Percentiles rank a stretch among this genome's conserved stretches.
These are phyloP conservation scores for Candida pini DNA, from an alignment of 805 yeast species.

Conservation along the genomic window DNA sequence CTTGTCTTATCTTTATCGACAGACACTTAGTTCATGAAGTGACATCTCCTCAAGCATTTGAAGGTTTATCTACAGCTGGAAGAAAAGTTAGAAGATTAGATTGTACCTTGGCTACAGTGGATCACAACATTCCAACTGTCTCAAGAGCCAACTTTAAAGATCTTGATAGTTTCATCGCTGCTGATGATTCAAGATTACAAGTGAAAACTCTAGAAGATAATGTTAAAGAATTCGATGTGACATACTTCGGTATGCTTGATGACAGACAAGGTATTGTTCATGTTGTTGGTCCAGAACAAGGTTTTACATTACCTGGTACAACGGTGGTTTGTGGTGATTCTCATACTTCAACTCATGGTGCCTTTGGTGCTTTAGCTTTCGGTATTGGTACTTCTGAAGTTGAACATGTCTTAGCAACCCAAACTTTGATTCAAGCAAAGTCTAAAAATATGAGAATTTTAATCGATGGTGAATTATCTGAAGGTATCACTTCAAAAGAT, in stretches of 20 bases:
- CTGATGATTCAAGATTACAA: constrained; percentile 88
- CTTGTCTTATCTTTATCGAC: constrained; percentile 84
- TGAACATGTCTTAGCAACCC: constrained; percentile 97
- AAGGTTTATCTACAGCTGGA: constrained; percentile 84
- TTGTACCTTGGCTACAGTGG: constrained; percentile 92
- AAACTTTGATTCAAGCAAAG: constrained; percentile 89
- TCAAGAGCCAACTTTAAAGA: constrained; percentile 74
- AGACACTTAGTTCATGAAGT: constrained; percentile 98
- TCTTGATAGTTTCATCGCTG: constrained; percentile 75
- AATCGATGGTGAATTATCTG: constrained; percentile 76
- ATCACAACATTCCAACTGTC: constrained; percentile 94
- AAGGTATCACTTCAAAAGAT: constrained; percentile 96
- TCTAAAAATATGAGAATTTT: constrained; percentile 92
- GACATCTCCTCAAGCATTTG: constrained; percentile 98
- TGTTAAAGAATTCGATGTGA: constrained; percentile 82
- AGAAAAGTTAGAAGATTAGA: constrained; percentile 87
- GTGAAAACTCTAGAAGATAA: constrained; percentile 89
- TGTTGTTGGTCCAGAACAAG: constrained; percentile 98
- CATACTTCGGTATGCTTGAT: constrained; percentile 93
- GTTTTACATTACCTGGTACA: constrained; percentile 96
- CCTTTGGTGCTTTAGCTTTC: constrained; percentile 94
- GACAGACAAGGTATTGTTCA: constrained; percentile 97
- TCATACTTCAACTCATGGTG: constrained; percentile 98
- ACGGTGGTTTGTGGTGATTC: constrained; percentile 99
- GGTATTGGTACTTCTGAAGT: constrained; percentile 99